Percentiles rank a stretch among this genome's conserved stretches.
These are phyloP conservation scores for Ophiostoma piceae DNA, from an alignment of 2,329 filamentous ascomycete genomes.

Conservation along the genomic window DNA sequence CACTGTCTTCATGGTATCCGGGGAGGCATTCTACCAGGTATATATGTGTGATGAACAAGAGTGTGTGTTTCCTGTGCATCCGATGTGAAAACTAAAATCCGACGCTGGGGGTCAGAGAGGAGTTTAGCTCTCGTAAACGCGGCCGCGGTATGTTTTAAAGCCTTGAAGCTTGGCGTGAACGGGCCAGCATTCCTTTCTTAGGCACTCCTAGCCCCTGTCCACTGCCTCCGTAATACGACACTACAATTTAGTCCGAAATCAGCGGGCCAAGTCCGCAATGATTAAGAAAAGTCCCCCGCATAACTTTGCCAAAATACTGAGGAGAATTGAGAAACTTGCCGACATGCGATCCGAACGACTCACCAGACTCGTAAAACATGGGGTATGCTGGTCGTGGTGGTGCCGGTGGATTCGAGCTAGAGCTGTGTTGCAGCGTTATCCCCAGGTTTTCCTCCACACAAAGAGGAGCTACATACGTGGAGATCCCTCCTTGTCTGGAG, in stretches of 20 bases:
- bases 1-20: background rate
- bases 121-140: background rate
- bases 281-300: background rate
- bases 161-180: background rate
- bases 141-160: background rate
- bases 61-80: background rate
- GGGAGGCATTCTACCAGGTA: background rate
- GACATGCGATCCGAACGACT: background rate
- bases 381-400: background rate
- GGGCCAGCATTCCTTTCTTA: background rate
- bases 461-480: background rate
- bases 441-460: constrained; percentile 9
- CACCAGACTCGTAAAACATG: background rate
- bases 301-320: background rate
- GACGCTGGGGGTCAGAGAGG: background rate
- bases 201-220: background rate
- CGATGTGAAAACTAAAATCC: background rate
- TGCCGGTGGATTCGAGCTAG: background rate
- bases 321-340: background rate
- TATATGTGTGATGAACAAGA: background rate
- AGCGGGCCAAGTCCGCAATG: background rate
- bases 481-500: background rate
- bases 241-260: background rate
- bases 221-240: background rate
- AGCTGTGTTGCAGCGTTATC: background rate